phyloP scores from a whole-genome alignment of 305 asterid species.

The Plantago lanceolata region DNA sequence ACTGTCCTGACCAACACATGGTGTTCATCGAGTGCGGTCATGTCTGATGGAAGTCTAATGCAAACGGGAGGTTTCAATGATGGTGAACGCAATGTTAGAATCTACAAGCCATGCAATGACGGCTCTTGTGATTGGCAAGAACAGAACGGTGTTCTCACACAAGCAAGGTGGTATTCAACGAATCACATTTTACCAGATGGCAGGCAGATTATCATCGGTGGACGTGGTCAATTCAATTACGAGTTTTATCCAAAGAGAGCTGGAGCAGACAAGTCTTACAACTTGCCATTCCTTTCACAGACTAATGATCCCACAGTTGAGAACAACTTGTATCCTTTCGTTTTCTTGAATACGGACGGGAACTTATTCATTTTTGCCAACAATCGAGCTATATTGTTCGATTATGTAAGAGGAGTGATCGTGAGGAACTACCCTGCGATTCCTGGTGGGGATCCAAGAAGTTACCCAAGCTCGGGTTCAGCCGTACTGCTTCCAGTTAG shows the following conservation, averaged over 20 bases:
- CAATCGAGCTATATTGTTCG: conserved; percentile 45
- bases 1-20: conserved; percentile 26
- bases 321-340: conserved; percentile 51
- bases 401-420: conserved; percentile 31
- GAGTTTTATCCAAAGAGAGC: conserved; percentile 40
- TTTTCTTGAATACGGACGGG: conserved; percentile 47
- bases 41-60: conserved; percentile 30
- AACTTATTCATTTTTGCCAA: conserved; percentile 53
- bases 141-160: conserved; percentile 10
- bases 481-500: conserved; percentile 48
- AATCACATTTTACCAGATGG: conserved; percentile 34
- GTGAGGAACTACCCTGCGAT: conserved; percentile 41
- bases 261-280: conserved; percentile 14
- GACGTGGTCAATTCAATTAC: conserved; percentile 25
- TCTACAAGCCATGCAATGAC: conserved; percentile 16
- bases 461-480: conserved; percentile 55
- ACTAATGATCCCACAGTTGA: conserved; percentile 36
- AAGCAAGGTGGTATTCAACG: conserved; percentile 36
- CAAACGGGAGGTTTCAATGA: conserved; percentile 35
- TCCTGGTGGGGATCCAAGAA: conserved; percentile 59
- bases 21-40: conserved; percentile 37
- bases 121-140: conserved; percentile 32
- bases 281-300: conserved; percentile 33
- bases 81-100: conserved; percentile 24
- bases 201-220: conserved; percentile 34